Evolutionary conservation across 208 protist species (phyloP).

Genomic region (Acanthamoeba castellanii): DNA sequence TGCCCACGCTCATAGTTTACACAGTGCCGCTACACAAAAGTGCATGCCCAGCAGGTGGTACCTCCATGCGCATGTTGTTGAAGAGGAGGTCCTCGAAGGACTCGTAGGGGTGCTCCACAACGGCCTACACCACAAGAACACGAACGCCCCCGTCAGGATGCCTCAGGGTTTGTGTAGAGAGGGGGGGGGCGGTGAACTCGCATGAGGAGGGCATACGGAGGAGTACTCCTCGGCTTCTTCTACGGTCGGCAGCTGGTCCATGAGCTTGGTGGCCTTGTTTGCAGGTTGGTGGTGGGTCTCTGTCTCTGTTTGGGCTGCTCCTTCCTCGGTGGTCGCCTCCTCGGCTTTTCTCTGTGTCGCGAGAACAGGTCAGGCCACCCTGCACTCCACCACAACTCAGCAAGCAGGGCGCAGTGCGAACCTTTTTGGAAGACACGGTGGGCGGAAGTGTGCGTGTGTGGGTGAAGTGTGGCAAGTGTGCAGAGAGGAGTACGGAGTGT

Average conservation of each 20-base stretch:
- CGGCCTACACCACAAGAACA: too few relatives aligned
- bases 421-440: slow-evolving; percentile 3
- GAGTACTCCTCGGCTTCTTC: not conserved
- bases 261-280: not conserved
- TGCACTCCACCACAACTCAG: too few relatives aligned
- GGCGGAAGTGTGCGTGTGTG: not conserved
- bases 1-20: not conserved
- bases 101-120: slow-evolving; percentile 16
- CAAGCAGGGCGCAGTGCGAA: not conserved
- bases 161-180: too few relatives aligned
- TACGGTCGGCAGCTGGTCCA: not conserved
- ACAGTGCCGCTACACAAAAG: not conserved
- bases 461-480: not conserved
- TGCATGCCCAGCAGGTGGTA: not conserved
- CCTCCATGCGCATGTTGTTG: not conserved
- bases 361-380: not conserved
- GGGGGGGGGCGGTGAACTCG: not conserved
- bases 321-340: not conserved
- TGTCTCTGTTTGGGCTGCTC: not conserved
- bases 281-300: not conserved
- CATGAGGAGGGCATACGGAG: not conserved
- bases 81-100: not conserved
- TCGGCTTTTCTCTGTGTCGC: slow-evolving; percentile 23
- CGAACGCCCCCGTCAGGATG: too few relatives aligned
- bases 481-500: too few relatives aligned